Evolutionary conservation across 257 asterid species (phyloP).

Genomic region (Scutellaria baicalensis): DNA sequence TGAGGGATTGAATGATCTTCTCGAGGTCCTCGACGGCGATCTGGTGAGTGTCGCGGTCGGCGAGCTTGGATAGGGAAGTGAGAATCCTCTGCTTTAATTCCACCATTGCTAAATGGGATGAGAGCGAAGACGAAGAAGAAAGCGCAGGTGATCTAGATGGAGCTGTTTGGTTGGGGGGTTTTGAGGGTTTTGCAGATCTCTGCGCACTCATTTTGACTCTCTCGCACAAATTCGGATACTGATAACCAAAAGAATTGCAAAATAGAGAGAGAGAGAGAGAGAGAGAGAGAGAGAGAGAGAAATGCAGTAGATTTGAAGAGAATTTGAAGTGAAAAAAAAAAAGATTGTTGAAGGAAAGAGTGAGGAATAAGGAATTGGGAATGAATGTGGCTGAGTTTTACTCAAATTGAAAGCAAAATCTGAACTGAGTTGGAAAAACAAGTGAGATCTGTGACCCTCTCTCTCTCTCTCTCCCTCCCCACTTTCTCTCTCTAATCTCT

Average conservation of each 20-base stretch:
- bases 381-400: constrained; percentile 7
- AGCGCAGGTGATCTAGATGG: constrained; percentile 43
- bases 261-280: background rate
- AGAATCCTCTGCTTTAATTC: constrained; percentile 88
- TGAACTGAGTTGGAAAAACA: constrained; percentile 21
- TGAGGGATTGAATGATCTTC: constrained; percentile 60
- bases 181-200: constrained; percentile 71
- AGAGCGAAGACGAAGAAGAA: constrained; percentile 53
- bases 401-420: constrained; percentile 26
- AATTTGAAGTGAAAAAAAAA: background rate
- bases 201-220: constrained; percentile 33
- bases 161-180: constrained; percentile 49
- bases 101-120: constrained; percentile 85
- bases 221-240: background rate
- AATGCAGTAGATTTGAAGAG: constrained; percentile 13
- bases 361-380: background rate
- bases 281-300: background rate
- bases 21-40: constrained; percentile 95
- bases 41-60: constrained; percentile 98
- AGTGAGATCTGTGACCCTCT: constrained; percentile 32
- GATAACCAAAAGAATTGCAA: background rate
- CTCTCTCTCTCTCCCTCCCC: background rate
- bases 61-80: constrained; percentile 80
- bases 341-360: background rate
- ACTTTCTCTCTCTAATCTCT: background rate